Conservation (phyloP, 345 rosid species). For the Gossypium australe region DNA sequence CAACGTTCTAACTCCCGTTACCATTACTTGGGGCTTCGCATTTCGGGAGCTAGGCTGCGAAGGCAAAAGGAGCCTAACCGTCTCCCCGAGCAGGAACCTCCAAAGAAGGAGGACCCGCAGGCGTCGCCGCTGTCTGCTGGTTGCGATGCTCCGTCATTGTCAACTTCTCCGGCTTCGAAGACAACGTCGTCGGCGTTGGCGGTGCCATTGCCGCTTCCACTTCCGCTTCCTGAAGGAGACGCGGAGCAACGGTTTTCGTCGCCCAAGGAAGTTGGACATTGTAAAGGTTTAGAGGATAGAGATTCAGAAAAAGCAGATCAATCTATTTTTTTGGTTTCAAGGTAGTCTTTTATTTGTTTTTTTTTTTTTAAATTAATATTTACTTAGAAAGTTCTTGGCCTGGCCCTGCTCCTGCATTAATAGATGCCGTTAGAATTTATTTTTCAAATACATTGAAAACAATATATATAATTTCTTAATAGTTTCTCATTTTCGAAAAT, state of each 20-base stretch:
- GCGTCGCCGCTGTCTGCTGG: constrained; percentile 20
- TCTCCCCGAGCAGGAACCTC: constrained; percentile 30
- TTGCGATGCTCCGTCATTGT: constrained; percentile 5
- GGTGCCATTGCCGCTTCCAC: constrained; percentile 55
- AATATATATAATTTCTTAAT: too few species aligned
- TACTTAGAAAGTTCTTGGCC: too few species aligned
- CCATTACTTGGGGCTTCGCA: constrained; percentile 21
- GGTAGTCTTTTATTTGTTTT: constrained; percentile 23
- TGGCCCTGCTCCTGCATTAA: background rate
- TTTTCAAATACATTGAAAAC: background rate
- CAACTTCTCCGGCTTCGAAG: constrained; percentile 6
- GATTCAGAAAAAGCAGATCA: constrained; percentile 30
- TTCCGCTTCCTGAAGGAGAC: constrained; percentile 39
- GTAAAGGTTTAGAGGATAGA: constrained; percentile 30
- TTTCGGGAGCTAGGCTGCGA: constrained; percentile 32
- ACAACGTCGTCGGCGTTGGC: constrained; percentile 30
- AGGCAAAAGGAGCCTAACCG: constrained; percentile 31
- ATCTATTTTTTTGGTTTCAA: constrained; percentile 27
- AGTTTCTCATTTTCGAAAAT: too few species aligned
- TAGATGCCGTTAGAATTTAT: background rate
- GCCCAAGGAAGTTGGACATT: constrained; percentile 24
- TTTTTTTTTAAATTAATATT: too few species aligned
- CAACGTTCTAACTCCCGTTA: constrained; percentile 7
- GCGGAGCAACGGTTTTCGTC: constrained; percentile 34
- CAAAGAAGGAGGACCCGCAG: constrained; percentile 11